phyloP scores from a whole-genome alignment of 768 basidiomycete species.

The Phlebiopsis gigantea region DNA sequence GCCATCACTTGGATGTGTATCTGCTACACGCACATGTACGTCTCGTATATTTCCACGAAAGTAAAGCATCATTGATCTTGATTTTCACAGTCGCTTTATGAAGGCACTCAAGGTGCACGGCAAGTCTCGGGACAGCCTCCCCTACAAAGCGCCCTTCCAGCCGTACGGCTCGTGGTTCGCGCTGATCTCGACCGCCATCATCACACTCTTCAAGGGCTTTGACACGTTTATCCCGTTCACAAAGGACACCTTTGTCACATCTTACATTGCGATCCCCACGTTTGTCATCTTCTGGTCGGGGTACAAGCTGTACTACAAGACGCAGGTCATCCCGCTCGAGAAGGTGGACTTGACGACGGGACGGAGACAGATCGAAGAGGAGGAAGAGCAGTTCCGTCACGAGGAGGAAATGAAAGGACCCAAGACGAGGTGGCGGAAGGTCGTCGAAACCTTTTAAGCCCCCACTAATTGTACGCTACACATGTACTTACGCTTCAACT shows the following conservation, averaged over 20 bases:
- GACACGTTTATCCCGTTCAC: slow-evolving; percentile 41
- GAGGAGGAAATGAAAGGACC: slow-evolving; percentile 31
- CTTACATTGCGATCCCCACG: slow-evolving; percentile 29
- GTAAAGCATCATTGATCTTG: neutral
- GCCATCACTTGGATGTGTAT: slow-evolving; percentile 42
- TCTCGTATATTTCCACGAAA: neutral
- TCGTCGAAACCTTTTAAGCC: slow-evolving; percentile 24
- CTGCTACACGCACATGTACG: slow-evolving; percentile 55
- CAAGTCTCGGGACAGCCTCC: slow-evolving; percentile 35
- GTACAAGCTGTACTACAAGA: slow-evolving; percentile 32
- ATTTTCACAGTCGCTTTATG: slow-evolving; percentile 42
- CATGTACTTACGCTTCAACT: neutral
- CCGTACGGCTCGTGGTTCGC: slow-evolving; percentile 61
- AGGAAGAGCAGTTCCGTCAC: slow-evolving; percentile 47
- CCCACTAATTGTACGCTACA: neutral
- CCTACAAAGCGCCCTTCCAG: slow-evolving; percentile 58
- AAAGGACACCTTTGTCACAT: slow-evolving; percentile 58
- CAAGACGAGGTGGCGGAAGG: slow-evolving; percentile 19
- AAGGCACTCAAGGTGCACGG: slow-evolving; percentile 40
- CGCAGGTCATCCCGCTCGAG: slow-evolving; percentile 32
- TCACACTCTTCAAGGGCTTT: slow-evolving; percentile 55
- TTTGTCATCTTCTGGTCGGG: slow-evolving; percentile 33
- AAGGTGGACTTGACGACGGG: slow-evolving; percentile 60
- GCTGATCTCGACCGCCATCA: slow-evolving; percentile 42
- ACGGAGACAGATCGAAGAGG: slow-evolving; percentile 55